Percentiles rank a stretch among this genome's conserved stretches.
Evolutionary conservation across 371 early-diverging fungal genomes (phyloP).

Genomic region (Mortierella sp.): DNA sequence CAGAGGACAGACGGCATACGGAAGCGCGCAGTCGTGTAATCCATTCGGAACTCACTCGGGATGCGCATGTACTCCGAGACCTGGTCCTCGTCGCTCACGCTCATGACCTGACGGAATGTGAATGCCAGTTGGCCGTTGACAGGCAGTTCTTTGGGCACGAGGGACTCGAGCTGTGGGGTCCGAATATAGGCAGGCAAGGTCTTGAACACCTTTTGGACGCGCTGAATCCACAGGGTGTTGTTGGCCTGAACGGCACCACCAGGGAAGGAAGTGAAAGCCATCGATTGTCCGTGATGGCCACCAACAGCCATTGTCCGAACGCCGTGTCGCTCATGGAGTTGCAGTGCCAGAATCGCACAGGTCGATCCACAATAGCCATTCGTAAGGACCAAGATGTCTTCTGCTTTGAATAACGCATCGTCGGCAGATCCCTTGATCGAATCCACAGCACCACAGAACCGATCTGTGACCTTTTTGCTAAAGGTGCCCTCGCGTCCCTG

Average conservation of each 20-base stretch:
- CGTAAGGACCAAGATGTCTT: slow-evolving; percentile 39
- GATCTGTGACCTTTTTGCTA: slow-evolving; percentile 39
- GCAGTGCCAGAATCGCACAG: slow-evolving; percentile 50
- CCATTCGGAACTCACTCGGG: slow-evolving; percentile 47
- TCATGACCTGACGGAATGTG: slow-evolving; percentile 53
- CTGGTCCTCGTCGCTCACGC: slow-evolving; percentile 22
- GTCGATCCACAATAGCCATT: slow-evolving; percentile 55
- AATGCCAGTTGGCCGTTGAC: slow-evolving; percentile 50
- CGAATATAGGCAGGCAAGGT: slow-evolving; percentile 5
- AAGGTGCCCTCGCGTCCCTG: slow-evolving; percentile 34
- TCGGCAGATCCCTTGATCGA: slow-evolving; percentile 14
- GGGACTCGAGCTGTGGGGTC: neutral
- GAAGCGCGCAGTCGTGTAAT: slow-evolving; percentile 43
- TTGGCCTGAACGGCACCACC: slow-evolving; percentile 56
- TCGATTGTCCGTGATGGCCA: slow-evolving; percentile 46
- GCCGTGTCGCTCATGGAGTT: slow-evolving; percentile 46
- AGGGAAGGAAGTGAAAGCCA: slow-evolving; percentile 49
- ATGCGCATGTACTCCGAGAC: slow-evolving; percentile 45
- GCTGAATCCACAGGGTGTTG: slow-evolving; percentile 38
- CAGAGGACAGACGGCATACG: slow-evolving; percentile 52
- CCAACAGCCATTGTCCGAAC: slow-evolving; percentile 42
- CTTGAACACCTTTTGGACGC: slow-evolving; percentile 19
- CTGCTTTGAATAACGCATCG: slow-evolving; percentile 25
- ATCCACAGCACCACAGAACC: slow-evolving; percentile 31
- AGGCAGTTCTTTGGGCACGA: slow-evolving; percentile 31